Conservation (phyloP, 1,139 yeast genomes). For the Yamadazyma triangularis region DNA sequence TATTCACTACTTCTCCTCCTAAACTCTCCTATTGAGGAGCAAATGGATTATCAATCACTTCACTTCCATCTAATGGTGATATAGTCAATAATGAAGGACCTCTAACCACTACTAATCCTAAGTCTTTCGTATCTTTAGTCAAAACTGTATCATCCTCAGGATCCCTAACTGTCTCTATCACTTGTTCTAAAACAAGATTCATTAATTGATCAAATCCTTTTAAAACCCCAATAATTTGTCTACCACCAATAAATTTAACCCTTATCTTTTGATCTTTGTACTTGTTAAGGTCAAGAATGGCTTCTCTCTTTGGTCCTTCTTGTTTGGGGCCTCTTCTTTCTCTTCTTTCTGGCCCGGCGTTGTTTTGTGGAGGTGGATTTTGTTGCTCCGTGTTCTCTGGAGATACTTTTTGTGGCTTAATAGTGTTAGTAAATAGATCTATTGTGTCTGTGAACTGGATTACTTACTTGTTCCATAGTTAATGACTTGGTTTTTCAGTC, state of each 20-base stretch:
- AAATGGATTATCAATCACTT: constrained; percentile 72
- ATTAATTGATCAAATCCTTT: constrained; percentile 90
- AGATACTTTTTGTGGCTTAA: too few species aligned
- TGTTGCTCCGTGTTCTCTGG: constrained; percentile 7
- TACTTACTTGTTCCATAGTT: too few species aligned
- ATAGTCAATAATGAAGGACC: constrained; percentile 80
- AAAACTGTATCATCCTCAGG: constrained; percentile 52
- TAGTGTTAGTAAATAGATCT: too few species aligned
- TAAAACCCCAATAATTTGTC: constrained; percentile 69
- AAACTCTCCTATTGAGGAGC: constrained; percentile 2
- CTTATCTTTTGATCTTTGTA: constrained; percentile 71
- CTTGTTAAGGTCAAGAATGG: constrained; percentile 76
- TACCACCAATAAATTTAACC: constrained; percentile 85
- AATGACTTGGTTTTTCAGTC: too few species aligned
- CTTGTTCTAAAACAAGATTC: constrained; percentile 89
- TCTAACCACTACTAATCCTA: constrained; percentile 86
- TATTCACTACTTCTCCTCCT: too few species aligned
- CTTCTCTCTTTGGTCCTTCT: constrained; percentile 85
- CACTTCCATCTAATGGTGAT: constrained; percentile 82
- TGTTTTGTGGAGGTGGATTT: too few species aligned
- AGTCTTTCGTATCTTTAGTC: constrained; percentile 52
- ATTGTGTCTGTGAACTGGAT: too few species aligned
- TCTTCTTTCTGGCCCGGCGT: constrained; percentile 16
- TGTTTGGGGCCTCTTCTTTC: constrained; percentile 37
- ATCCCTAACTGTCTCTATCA: constrained; percentile 65